A percentile compares a stretch with the other conserved stretches of the same genome.
Conservation (phyloP, 2,329 filamentous ascomycete genomes). For the Aureobasidium sp. region DNA sequence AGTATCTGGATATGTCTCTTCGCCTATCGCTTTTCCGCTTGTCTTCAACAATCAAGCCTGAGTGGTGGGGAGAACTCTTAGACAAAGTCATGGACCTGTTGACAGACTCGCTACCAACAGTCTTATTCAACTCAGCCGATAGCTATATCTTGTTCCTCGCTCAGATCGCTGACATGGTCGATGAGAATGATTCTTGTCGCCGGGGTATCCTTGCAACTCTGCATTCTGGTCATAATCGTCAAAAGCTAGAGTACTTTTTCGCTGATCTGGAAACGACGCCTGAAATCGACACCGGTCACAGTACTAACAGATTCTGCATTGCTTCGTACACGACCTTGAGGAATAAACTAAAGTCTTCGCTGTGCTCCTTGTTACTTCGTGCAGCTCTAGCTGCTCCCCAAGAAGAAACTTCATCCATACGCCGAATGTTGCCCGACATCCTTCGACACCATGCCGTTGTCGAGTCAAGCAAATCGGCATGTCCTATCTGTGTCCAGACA, state of each 20-base stretch:
- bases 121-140: slow-evolving; percentile 3
- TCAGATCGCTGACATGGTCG: slow-evolving; percentile 5
- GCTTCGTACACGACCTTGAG: not conserved
- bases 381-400: slow-evolving; percentile 19
- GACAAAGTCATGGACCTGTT: slow-evolving; percentile 9
- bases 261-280: not conserved
- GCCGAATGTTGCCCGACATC: slow-evolving; percentile 4
- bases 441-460: slow-evolving; percentile 24
- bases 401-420: slow-evolving; percentile 19
- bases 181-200: slow-evolving; percentile 7
- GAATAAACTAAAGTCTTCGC: slow-evolving; percentile 9
- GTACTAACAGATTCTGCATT: slow-evolving; percentile 9
- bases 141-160: slow-evolving; percentile 2
- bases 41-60: not conserved
- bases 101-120: not conserved
- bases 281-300: not conserved
- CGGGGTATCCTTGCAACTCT: slow-evolving; percentile 8
- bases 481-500: not conserved
- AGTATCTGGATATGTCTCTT: slow-evolving; percentile 21
- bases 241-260: slow-evolving; percentile 13
- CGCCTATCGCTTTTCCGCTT: slow-evolving; percentile 9
- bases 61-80: slow-evolving; percentile 14
- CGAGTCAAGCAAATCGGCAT: not conserved
- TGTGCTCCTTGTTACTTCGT: slow-evolving; percentile 20
- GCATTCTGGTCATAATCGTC: not conserved